Evolutionary conservation across 2,329 filamentous ascomycete species (phyloP), one percentile per base, ranked within the genome.

Genomic region (Neonectria hederae): DNA sequence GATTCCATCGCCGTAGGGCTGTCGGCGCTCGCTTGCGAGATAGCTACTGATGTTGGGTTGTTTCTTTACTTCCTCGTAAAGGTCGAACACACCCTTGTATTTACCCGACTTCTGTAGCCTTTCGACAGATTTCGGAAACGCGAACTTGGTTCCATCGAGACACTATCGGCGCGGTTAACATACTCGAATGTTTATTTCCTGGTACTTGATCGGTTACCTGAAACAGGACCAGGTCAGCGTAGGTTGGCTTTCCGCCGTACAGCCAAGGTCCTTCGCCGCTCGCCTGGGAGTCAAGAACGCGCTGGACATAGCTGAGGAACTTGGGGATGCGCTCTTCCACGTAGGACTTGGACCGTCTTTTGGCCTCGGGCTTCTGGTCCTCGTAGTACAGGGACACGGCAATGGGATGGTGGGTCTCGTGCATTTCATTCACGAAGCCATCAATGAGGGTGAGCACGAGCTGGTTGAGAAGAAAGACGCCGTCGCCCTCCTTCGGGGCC

Each of bases 331-430:
- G 82, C 46, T 81, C 84, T 58, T 84, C 78, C 9, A 89, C 80
- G 62, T 89, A 93, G 59, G 89, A 83, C 45, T 80, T 80, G 9
- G 86, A 83, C 65, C 83, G 86, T 63, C 82, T 83, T 73, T 88
- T 79, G 17, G 88, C 83, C 75, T 92, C 92, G 0, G 83, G 80
- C 76, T 90, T 92, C 78, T 95, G 92, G 26, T 94, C 90, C 73
- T 93, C 90, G 72, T 94, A 95, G 76, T 89, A 91, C 5, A 85
- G 75, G 1, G 76, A 74, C 0, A 80, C 74, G 2, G 86, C 83
- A 55, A 93, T 80, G 1, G 92, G 92, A 73, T 95, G 92, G 75
- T 95, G 92, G 26, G 87, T 89, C 71, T 94, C 90, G 75, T 94
- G 92, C 1, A 87, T 77, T 79, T 94, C 92, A 69, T 90, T 89